Evolutionary conservation across 305 asterid species (phyloP), one percentile per base, ranked within the genome.

Genomic region (Solanum hybrid): DNA sequence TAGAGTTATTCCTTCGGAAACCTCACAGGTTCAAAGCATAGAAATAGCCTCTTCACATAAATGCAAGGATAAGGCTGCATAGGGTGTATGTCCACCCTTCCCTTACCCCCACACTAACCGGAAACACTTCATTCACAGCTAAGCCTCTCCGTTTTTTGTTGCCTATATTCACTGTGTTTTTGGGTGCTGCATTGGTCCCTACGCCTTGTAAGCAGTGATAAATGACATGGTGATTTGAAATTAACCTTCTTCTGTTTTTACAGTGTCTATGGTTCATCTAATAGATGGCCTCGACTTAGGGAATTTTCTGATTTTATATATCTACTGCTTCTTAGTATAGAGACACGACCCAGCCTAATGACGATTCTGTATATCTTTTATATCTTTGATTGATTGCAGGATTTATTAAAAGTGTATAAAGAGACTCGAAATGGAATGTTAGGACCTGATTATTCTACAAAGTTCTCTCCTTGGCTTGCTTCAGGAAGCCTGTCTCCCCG

Each of bases 381-480:
- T 16, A 36, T 78, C n/a, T n/a, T 79, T 88, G 85, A 20, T 84
- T 89, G 24, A 20, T 84, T 89, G 24, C 92, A 97, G 99, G 97
- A 97, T 91, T 92, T 94, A 36, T 89, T 97, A 80, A 93, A 91
- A 93, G 91, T 93, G 7, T 97, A 97, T 88, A 97, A 97, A 93
- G 96, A 95, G 80, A 95, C 99, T 78, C 94, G 99, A 89, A 96
- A 97, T 90, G 99, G 99, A 75, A 94, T 97, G 99, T 86, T 96
- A 72, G 99, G 99, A 71, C 93, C 97, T 88, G 98, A 95, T 91
- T 97, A 96, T 93, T 97, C 99, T 3, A 95, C 99, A 32, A 97
- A 97, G 88, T 94, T 97, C 90, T 97, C 99, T 79, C 96, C 98
- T 71, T 97, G 99, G 99, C 98, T 97, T 84, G 99, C 99, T 79